Conservation (phyloP, 495 filamentous ascomycete species). For the Cenococcum geophilum region DNA sequence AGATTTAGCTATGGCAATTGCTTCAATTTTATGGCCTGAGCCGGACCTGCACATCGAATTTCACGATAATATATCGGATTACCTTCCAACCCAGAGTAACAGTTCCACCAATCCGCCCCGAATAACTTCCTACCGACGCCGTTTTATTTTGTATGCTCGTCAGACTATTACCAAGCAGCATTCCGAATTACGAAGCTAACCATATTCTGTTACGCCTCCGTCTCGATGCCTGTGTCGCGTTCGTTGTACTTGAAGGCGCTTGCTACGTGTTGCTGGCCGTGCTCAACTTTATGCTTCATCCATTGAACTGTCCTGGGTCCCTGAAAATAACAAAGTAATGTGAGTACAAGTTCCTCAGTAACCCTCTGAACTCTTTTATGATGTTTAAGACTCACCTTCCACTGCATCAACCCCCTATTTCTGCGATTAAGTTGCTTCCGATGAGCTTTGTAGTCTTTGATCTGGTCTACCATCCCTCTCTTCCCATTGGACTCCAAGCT, state of each 20-base stretch:
- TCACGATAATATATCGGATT: no score
- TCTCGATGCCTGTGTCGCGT: conserved; percentile 41
- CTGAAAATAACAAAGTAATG: not conserved
- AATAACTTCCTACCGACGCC: no score
- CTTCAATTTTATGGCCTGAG: no score
- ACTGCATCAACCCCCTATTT: conserved; percentile 46
- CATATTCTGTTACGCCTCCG: conserved; percentile 25
- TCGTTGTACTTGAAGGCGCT: conserved; percentile 39
- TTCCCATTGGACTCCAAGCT: conserved; percentile 30
- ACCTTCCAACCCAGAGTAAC: no score
- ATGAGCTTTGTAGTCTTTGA: conserved; percentile 42
- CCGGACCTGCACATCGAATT: no score
- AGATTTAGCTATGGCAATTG: no score
- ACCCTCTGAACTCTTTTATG: not conserved
- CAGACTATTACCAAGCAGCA: no score
- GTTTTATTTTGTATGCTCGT: no score
- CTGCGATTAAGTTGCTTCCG: conserved; percentile 40
- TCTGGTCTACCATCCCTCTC: conserved; percentile 40
- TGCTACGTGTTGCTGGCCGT: conserved; percentile 34
- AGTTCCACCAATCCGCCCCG: no score
- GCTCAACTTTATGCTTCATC: conserved; percentile 39
- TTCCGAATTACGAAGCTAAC: no score
- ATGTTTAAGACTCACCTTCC: conserved; percentile 30
- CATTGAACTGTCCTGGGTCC: conserved; percentile 41
- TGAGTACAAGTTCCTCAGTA: not conserved